Evolutionary conservation across 495 filamentous ascomycete species (phyloP).

Genomic region (Penicillium maclennaniae): DNA sequence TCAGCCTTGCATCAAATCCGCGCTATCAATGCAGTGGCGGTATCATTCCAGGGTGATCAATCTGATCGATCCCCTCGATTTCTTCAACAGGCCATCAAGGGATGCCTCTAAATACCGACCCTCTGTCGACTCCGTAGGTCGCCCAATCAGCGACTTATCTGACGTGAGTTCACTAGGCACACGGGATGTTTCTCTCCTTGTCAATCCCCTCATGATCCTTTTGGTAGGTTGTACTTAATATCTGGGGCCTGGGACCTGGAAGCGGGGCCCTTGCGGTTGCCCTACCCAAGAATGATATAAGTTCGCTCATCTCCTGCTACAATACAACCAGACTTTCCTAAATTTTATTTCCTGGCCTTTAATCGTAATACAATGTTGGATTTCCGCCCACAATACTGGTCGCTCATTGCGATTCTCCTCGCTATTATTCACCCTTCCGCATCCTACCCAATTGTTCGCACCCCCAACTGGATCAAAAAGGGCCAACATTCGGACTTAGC

Average conservation of each 20-base stretch:
- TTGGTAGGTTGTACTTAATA: conserved; percentile 15
- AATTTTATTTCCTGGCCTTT: background rate
- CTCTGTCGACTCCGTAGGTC: background rate
- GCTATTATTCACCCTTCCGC: conserved; percentile 5
- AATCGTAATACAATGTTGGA: conserved; percentile 1
- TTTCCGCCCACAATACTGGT: background rate
- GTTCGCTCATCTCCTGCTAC: background rate
- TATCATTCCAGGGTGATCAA: conserved; percentile 12
- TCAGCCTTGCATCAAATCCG: conserved; percentile 22
- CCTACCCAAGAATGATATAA: conserved; percentile 11
- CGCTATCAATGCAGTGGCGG: conserved; percentile 21
- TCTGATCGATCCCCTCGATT: conserved; percentile 18
- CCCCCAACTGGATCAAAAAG: conserved; percentile 9
- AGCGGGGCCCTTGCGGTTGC: conserved; percentile 20
- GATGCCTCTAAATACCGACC: conserved; percentile 14
- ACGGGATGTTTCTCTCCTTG: background rate
- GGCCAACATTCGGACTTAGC: conserved; percentile 1
- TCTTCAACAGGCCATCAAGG: conserved; percentile 18
- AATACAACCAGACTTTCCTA: background rate
- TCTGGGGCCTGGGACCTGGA: background rate
- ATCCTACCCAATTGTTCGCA: conserved; percentile 16
- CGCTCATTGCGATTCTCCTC: conserved; percentile 11
- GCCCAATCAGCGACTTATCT: background rate
- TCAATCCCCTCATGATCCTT: background rate
- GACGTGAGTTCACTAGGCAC: background rate